A percentile compares a stretch with the other conserved stretches of the same genome.
phyloP scores from a whole-genome alignment of 139 green algal genomes.

The Parachlorella kessleri region DNA sequence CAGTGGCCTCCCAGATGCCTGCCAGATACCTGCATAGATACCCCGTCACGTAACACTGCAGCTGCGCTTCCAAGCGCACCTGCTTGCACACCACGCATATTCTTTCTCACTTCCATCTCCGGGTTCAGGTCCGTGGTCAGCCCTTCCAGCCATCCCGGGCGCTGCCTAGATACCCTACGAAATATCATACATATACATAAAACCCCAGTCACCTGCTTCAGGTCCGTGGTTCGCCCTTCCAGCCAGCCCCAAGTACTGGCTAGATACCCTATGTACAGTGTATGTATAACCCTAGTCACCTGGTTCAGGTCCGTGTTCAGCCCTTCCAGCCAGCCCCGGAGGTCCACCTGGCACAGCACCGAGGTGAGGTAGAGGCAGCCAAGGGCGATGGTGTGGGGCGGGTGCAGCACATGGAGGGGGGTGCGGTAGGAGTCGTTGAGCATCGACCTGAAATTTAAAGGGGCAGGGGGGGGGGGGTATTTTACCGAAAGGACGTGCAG shows the following conservation, averaged over 20 bases:
- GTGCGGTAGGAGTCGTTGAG: slow-evolving; percentile 71
- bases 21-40: neutral
- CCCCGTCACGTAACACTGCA: neutral
- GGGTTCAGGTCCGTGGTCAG: no score
- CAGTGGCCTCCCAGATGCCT: no score
- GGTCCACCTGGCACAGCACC: slow-evolving; percentile 37
- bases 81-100: no score
- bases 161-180: neutral
- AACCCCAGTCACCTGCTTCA: neutral
- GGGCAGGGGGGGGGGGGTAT: neutral
- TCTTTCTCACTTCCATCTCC: no score
- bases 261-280: neutral
- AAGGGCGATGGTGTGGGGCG: slow-evolving; percentile 72
- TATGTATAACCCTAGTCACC: slow-evolving; percentile 1
- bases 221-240: neutral
- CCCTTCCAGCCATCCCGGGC: neutral
- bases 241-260: neutral
- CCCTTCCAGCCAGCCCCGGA: slow-evolving; percentile 41
- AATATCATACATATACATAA: neutral
- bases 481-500: slow-evolving; percentile 45
- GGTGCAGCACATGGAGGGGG: slow-evolving; percentile 58
- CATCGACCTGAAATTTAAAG: slow-evolving; percentile 51
- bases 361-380: slow-evolving; percentile 59
- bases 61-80: neutral
- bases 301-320: slow-evolving; percentile 35